Conservation (phyloP, 257 asterid species). For the Vinca minor region DNA sequence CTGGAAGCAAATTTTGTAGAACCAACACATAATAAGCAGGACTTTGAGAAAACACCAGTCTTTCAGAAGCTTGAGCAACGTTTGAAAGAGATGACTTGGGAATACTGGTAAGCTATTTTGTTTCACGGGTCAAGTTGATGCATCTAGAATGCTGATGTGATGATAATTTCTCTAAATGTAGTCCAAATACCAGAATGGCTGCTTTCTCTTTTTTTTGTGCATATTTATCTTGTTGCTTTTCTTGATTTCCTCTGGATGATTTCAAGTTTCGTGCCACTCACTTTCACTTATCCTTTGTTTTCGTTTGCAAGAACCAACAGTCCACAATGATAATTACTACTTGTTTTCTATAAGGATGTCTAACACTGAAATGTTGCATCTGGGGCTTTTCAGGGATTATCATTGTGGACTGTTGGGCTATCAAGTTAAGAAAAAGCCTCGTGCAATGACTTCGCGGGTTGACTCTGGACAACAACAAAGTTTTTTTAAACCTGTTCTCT, state of each 20-base stretch:
- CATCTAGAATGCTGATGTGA: not conserved
- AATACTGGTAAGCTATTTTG: slow-evolving; percentile 62
- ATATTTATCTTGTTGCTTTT: not conserved
- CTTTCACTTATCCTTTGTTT: not conserved
- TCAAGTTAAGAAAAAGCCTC: slow-evolving; percentile 31
- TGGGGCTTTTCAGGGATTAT: slow-evolving; percentile 16
- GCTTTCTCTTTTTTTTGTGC: not conserved
- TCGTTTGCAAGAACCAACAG: not conserved
- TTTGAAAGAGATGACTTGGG: slow-evolving; percentile 72
- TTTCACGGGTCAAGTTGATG: not conserved
- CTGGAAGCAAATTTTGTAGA: slow-evolving; percentile 82
- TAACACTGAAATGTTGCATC: not conserved
- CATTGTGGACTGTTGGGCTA: slow-evolving; percentile 86
- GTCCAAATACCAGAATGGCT: not conserved
- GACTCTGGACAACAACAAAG: slow-evolving; percentile 26
- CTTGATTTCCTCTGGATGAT: not conserved
- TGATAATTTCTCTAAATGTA: not conserved
- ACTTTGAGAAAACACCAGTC: slow-evolving; percentile 81
- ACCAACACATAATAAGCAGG: slow-evolving; percentile 92
- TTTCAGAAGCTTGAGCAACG: slow-evolving; percentile 90
- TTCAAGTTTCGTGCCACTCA: not conserved
- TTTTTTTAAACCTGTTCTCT: too few relatives aligned
- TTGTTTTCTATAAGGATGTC: not conserved
- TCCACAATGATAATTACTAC: not conserved
- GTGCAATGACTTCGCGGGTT: slow-evolving; percentile 21